phyloP scores from a whole-genome alignment of 2,329 filamentous ascomycete genomes.

The Cryphonectria naterciae region DNA sequence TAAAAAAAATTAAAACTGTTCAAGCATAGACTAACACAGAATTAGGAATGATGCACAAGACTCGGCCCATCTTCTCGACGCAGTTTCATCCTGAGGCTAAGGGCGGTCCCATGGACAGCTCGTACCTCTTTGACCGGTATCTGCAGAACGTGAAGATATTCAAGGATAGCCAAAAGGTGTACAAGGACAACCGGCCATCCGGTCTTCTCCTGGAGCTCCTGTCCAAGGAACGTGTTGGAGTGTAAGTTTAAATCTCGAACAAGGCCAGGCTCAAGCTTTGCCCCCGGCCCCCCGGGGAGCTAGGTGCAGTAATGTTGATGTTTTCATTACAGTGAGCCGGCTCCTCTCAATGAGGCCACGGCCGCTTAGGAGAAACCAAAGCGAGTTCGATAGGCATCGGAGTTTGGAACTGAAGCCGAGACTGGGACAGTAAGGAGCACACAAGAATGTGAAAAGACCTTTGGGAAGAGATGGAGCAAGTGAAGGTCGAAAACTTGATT shows the following conservation, averaged over 20 bases:
- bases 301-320: constrained; percentile 3
- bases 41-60: constrained; percentile 85
- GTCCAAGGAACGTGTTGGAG: constrained; percentile 92
- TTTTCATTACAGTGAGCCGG: constrained; percentile 52
- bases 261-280: not conserved
- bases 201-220: constrained; percentile 89
- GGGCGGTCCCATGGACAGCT: constrained; percentile 93
- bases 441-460: not conserved
- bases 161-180: constrained; percentile 79
- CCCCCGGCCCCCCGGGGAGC: too few species aligned
- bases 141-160: constrained; percentile 85
- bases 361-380: constrained; percentile 39
- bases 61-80: constrained; percentile 94
- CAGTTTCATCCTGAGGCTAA: constrained; percentile 99
- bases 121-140: constrained; percentile 97
- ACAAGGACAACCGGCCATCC: constrained; percentile 85
- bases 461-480: not conserved
- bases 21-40: constrained; percentile 6
- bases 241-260: constrained; percentile 42
- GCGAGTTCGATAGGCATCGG: not conserved
- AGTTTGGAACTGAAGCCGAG: not conserved
- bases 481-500: not conserved
- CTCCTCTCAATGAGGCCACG: constrained; percentile 50
- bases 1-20: not conserved
- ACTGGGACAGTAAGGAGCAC: not conserved